Evolutionary conservation across 2,329 filamentous ascomycete genomes (phyloP).

Genomic region (Claviceps maximensis): DNA sequence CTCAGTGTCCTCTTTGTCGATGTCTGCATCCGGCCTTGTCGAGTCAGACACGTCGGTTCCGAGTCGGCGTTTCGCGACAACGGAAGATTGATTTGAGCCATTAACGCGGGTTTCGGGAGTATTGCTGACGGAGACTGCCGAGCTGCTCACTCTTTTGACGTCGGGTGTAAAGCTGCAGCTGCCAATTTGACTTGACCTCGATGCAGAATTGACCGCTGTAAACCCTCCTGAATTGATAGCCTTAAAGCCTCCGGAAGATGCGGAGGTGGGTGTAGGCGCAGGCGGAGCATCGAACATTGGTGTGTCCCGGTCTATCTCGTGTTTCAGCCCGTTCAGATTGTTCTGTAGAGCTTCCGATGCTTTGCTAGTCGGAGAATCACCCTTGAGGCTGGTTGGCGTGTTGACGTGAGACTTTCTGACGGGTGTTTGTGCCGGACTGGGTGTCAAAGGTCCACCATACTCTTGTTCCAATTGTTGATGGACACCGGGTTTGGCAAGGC

Average conservation of each 20-base stretch:
- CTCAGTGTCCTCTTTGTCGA: constrained; percentile 46
- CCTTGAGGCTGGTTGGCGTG: constrained; percentile 43
- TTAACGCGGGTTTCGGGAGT: constrained; percentile 52
- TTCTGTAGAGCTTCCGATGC: constrained; percentile 41
- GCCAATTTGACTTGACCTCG: constrained; percentile 52
- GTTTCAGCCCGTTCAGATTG: constrained; percentile 31
- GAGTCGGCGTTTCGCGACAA: constrained; percentile 64
- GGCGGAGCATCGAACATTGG: constrained; percentile 33
- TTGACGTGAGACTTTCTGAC: constrained; percentile 51
- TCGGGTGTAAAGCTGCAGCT: constrained; percentile 49
- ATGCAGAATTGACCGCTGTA: constrained; percentile 60
- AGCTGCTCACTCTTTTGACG: constrained; percentile 46
- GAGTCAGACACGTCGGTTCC: constrained; percentile 36
- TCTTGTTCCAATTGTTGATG: constrained; percentile 90
- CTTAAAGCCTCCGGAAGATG: constrained; percentile 17
- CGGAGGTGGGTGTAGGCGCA: constrained; percentile 17
- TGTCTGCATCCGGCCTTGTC: constrained; percentile 32
- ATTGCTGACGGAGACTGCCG: constrained; percentile 48
- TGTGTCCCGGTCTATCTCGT: constrained; percentile 34
- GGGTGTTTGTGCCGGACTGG: constrained; percentile 55
- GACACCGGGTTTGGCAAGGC: constrained; percentile 85
- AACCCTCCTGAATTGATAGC: constrained; percentile 44
- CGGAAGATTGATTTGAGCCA: constrained; percentile 34
- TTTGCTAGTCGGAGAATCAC: constrained; percentile 53
- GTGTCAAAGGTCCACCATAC: constrained; percentile 83